Evolutionary conservation across 164 flowering plant species (phyloP).

Genomic region (Stephania cephalantha): DNA sequence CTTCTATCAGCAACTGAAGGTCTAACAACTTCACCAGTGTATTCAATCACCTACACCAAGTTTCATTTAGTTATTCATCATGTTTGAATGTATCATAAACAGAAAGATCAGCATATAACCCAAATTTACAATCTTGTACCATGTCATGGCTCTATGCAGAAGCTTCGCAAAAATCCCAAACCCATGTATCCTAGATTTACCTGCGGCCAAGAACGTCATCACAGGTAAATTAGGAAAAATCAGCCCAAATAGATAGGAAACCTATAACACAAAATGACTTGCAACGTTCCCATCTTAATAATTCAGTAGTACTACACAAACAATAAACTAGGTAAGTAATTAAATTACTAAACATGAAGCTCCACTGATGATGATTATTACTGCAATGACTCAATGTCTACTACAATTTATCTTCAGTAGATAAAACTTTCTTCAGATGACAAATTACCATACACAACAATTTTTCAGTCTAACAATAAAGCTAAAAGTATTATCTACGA

Average conservation of each 20-base stretch:
- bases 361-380: neutral
- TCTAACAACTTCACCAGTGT: constrained; percentile 92
- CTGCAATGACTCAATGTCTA: neutral
- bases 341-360: neutral
- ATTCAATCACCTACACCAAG: constrained; percentile 76
- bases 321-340: neutral
- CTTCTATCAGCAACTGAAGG: constrained; percentile 89
- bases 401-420: neutral
- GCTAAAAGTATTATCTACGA: too few species aligned
- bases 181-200: constrained; percentile 96
- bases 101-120: neutral
- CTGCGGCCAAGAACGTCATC: constrained; percentile 27
- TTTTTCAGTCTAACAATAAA: too few species aligned
- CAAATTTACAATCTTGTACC: constrained; percentile 33
- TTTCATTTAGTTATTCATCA: neutral
- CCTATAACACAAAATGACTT: neutral
- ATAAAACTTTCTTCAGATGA: neutral
- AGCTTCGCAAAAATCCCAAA: constrained; percentile 90
- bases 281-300: neutral
- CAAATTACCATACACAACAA: too few species aligned
- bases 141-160: constrained; percentile 87
- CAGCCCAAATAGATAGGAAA: neutral
- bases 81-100: neutral
- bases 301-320: neutral
- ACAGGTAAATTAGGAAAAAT: neutral